Base-by-base conservation (phyloP, 2,329 filamentous ascomycete species). In the Zasmidium cellare region DNA sequence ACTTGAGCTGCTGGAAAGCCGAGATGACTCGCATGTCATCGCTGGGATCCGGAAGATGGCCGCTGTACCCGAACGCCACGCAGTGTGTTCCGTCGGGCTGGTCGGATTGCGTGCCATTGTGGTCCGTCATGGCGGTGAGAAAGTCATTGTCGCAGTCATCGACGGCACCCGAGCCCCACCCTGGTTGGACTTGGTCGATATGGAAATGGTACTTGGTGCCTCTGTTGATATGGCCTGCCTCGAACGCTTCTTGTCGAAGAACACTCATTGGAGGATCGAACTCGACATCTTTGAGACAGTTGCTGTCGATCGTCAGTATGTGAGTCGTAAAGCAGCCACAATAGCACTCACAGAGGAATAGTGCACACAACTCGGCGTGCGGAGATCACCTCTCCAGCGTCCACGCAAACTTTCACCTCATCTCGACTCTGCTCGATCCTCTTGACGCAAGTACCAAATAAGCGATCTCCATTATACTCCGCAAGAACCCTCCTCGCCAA, bases 201-300 rank as follows among this genome's bases (percentile, higher is more conserved):
- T 48, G 38, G 23, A 38, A 50, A 55, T 72, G 69, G 31, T 71
- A 64, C 46, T 73, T 74, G 2, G 67, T 59, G 5, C 66, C 64
- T 16, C 62, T 53, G 61, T 72, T 74, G 20, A 70, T 64, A 49
- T 74, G 70, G 2, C 68, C 69, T 1, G 49, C 23, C 1, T 51
- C 22, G n/a, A 68, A 59, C 1, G 68, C 72, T 41, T 66, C 58
- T 19, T 66, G 60, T 23, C 66, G 66, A 9, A 69, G 25, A 1
- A 62, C 38, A 1, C 54, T 49, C 0, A 74, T 52, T 1, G 71
- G 66, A 25, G 70, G 70, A 23, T 60, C 35, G 56, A 75, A 74
- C 2, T 41, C 18, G 12, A 74, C 56, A 28, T 60, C 57, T 3
- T 47, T 45, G 9, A 69, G 58, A 46, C 55, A 56, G 38, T 61